phyloP scores from a whole-genome alignment of 1,284 basidiomycete species.

The Marasmius fiardii region DNA sequence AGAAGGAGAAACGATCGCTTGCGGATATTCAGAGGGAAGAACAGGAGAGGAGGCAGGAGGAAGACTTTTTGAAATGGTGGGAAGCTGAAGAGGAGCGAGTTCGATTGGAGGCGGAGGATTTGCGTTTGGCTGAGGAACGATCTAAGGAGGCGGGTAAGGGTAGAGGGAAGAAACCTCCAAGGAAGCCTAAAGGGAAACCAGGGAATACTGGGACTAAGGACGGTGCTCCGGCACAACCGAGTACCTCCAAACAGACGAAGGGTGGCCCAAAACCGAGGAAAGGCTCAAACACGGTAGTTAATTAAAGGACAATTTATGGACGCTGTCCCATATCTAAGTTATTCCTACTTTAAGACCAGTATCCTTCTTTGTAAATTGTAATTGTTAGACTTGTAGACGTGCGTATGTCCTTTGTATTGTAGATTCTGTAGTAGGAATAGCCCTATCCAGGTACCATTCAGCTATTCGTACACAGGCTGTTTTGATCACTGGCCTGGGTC shows the following conservation, averaged over 20 bases:
- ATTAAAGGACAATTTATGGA: no score
- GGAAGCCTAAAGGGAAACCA: slow-evolving; percentile 1
- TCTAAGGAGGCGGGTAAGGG: slow-evolving; percentile 1
- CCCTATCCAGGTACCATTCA: no score
- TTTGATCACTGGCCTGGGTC: no score
- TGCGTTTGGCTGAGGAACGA: slow-evolving; percentile 9
- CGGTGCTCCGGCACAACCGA: not conserved
- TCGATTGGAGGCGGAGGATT: slow-evolving; percentile 37
- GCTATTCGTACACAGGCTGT: no score
- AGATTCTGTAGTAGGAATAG: no score
- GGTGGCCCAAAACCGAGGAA: not conserved
- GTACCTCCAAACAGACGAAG: not conserved
- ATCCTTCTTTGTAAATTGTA: no score
- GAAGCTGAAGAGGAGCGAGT: slow-evolving; percentile 73
- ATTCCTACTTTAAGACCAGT: no score
- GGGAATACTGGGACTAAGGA: not conserved
- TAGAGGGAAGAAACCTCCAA: not conserved
- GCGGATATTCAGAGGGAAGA: slow-evolving; percentile 88
- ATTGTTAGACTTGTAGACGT: no score
- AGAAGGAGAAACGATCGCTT: slow-evolving; percentile 59
- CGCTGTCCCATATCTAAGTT: no score
- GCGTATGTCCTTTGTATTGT: no score
- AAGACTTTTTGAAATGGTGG: slow-evolving; percentile 86
- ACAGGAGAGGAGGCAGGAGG: slow-evolving; percentile 58
- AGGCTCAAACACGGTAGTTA: no score